Conservation (phyloP, 1,284 basidiomycete genomes). For the Moesziomyces globuligerus region DNA sequence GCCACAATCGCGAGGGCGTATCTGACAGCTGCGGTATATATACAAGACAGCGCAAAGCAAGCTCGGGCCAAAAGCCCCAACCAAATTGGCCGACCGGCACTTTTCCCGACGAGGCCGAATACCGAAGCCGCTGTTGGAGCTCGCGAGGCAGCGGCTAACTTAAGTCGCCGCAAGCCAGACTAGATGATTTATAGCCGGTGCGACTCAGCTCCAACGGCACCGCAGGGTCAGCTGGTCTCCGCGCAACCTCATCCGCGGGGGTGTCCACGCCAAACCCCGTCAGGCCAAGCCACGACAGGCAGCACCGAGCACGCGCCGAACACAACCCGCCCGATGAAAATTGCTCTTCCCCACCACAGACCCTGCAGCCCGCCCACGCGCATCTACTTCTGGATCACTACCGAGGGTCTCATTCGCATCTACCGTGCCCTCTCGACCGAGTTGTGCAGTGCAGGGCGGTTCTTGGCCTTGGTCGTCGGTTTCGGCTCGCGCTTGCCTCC, state of each 20-base stretch:
- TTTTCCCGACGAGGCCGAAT: no score
- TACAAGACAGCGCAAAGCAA: not conserved
- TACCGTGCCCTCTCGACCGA: conserved; percentile 16
- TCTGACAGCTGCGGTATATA: not conserved
- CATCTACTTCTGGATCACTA: no score
- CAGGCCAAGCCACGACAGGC: not conserved
- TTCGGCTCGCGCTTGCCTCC: conserved; percentile 18
- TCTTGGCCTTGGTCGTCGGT: conserved; percentile 12
- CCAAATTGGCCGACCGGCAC: not conserved
- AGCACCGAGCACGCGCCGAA: not conserved
- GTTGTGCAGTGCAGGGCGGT: conserved; percentile 24
- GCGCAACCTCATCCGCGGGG: not conserved
- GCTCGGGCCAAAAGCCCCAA: not conserved
- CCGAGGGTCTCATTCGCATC: no score
- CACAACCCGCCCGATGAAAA: no score
- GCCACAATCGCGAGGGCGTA: no score
- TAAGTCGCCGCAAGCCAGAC: not conserved
- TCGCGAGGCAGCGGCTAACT: no score
- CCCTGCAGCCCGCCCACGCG: no score
- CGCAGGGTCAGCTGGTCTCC: not conserved
- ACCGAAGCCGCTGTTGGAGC: not conserved
- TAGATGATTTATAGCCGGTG: not conserved
- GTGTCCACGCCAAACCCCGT: not conserved
- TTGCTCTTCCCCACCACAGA: no score
- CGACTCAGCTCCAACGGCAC: not conserved